These are phyloP conservation scores for Penicillium sp. DNA, from an alignment of 2,329 filamentous ascomycete species.

Conservation along the genomic window DNA sequence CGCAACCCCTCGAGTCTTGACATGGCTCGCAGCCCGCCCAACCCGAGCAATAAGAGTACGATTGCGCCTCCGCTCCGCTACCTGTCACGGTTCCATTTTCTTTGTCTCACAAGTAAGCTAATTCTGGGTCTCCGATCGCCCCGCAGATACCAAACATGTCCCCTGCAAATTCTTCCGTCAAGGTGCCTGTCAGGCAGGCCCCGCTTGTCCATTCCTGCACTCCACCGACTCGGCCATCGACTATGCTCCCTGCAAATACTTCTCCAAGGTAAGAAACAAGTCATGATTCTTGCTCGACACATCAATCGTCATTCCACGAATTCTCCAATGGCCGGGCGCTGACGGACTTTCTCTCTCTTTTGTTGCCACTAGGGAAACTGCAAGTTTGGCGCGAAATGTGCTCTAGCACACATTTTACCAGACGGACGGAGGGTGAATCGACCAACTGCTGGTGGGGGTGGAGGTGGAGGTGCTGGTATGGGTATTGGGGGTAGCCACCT, in stretches of 20 bases:
- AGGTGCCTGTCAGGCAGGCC: constrained; percentile 92
- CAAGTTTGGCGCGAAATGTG: constrained; percentile 98
- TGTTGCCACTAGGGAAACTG: constrained; percentile 74
- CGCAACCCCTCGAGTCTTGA: constrained; percentile 45
- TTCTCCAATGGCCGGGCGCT: constrained; percentile 5
- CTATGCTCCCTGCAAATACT: constrained; percentile 94
- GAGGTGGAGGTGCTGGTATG: constrained; percentile 26
- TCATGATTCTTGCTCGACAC: not conserved
- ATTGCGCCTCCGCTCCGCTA: not conserved
- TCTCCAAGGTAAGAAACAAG: constrained; percentile 73
- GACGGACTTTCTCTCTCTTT: constrained; percentile 20
- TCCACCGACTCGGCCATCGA: constrained; percentile 82
- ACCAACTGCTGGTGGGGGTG: constrained; percentile 46
- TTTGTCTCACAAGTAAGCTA: constrained; percentile 3
- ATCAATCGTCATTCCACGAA: not conserved
- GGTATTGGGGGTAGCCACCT: constrained; percentile 58
- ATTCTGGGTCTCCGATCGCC: constrained; percentile 1
- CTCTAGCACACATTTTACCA: constrained; percentile 90
- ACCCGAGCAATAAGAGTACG: constrained; percentile 43
- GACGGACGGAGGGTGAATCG: constrained; percentile 90
- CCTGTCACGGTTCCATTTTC: not conserved
- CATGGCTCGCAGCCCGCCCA: constrained; percentile 49
- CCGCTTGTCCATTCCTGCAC: constrained; percentile 94
- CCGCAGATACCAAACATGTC: constrained; percentile 86
- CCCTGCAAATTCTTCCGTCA: constrained; percentile 99